Conservation (phyloP, 139 green algal genomes). For the Desmodesmus armatus region DNA sequence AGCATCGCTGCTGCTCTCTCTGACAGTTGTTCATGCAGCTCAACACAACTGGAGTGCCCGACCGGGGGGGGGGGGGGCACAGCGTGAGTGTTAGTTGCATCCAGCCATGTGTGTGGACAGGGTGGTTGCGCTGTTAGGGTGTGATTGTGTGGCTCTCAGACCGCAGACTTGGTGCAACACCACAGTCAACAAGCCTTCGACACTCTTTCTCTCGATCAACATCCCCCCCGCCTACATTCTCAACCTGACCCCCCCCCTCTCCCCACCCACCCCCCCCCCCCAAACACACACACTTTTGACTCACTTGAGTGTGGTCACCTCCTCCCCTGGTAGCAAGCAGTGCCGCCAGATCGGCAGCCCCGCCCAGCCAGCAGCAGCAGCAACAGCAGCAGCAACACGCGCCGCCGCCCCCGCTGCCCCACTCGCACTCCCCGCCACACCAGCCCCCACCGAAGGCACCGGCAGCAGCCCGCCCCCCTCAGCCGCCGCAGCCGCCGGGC, state of each 20-base stretch:
- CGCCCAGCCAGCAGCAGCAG: slow-evolving; percentile 29
- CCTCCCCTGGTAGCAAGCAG: slow-evolving; percentile 70
- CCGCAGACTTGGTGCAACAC: too few species aligned
- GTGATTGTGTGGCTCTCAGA: too few species aligned
- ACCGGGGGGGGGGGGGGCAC: too few species aligned
- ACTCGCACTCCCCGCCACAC: neutral
- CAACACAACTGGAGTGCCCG: too few species aligned
- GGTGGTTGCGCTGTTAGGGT: too few species aligned
- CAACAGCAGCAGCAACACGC: neutral
- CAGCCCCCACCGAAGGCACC: neutral
- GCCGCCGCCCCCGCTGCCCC: slow-evolving; percentile 1
- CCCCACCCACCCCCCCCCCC: slow-evolving; percentile 41
- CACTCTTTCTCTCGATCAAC: too few species aligned
- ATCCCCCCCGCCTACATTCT: too few species aligned
- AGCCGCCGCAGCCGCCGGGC: neutral
- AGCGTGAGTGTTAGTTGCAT: too few species aligned
- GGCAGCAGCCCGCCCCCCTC: neutral
- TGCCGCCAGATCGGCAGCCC: slow-evolving; percentile 38
- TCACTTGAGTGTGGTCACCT: slow-evolving; percentile 47
- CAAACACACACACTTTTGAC: slow-evolving; percentile 64
- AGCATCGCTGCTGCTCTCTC: too few species aligned
- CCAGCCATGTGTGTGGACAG: too few species aligned
- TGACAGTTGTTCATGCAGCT: too few species aligned
- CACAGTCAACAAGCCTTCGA: too few species aligned
- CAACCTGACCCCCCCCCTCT: neutral